Percentiles rank a stretch among this genome's conserved stretches.
Conservation (phyloP, 345 rosid species). For the Microthlaspi erraticum region DNA sequence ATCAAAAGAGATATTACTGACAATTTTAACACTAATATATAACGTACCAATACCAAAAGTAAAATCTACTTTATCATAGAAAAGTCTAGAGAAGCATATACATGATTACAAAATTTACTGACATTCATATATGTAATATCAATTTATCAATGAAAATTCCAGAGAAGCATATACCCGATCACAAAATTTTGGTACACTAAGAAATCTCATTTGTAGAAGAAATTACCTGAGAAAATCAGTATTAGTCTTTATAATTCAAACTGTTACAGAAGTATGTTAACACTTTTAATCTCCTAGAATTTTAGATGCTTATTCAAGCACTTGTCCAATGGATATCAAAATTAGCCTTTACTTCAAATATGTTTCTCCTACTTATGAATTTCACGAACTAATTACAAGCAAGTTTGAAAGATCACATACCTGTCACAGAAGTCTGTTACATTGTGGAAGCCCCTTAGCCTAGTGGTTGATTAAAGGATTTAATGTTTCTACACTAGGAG, state of each 20-base stretch:
- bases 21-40: background rate
- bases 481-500: no score
- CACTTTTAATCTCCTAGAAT: background rate
- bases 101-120: background rate
- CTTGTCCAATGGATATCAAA: background rate
- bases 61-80: no score
- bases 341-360: background rate
- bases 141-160: background rate
- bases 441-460: no score
- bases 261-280: background rate
- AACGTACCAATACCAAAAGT: no score
- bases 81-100: background rate
- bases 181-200: no score
- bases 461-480: no score
- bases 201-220: background rate
- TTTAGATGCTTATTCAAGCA: no score
- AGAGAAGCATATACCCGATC: no score
- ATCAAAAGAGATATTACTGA: background rate
- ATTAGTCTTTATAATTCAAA: background rate
- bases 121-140: no score
- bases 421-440: slow-evolving; percentile 5
- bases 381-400: background rate
- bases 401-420: background rate
- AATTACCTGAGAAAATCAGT: background rate
- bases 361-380: background rate